Base-by-base conservation (phyloP, 345 rosid species). In the Hibiscus syriacus region DNA sequence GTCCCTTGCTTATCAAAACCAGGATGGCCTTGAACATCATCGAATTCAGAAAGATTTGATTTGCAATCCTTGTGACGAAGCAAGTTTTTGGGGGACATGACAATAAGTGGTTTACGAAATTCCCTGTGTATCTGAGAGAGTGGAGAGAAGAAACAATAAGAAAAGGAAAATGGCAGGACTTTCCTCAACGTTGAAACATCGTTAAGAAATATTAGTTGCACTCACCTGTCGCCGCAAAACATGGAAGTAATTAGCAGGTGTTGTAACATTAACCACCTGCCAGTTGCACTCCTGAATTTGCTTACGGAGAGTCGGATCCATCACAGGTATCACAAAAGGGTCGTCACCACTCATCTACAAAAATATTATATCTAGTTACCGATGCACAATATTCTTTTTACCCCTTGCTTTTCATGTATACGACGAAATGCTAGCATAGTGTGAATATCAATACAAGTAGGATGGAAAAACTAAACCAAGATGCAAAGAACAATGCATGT, bases 1-100 rank as follows among this genome's bases (percentile, higher is more conserved):
- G 98, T 92, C 52, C 98, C 98, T 72, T 92, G 98, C 67, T 92
- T 92, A 82, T 92, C 98, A 68, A 90, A 92, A 58, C 98, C 97
- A 20, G 98, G 87, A 75, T 92, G 97, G 41, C 96, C 97, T 87
- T 90, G 84, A n/a, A 87, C 97, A 79, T 92, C 97, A 78, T 90
- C 98, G 71, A 92, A 90, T 80, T 92, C 97, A 0, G 96, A 90
- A 48, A 92, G 84, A 79, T 92, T 92, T 68, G 98, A 92, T 84
- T 81, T 90, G 80, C 98, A 92, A 70, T 87, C 91, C 74, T 88
- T 90, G 74, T 88, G 97, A 67, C 96, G 93, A 68, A 92, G 97
- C 53, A 92, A 80, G 76, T 92, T 92, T 85, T 92, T 88, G 57
- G 98, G 96, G 64, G 95, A 73, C 91, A 88, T 90, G 57, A 90